Percentiles rank a stretch among this genome's conserved stretches.
Evolutionary conservation across 345 rosid genomes (phyloP).

Genomic region (Gossypium bickii): DNA sequence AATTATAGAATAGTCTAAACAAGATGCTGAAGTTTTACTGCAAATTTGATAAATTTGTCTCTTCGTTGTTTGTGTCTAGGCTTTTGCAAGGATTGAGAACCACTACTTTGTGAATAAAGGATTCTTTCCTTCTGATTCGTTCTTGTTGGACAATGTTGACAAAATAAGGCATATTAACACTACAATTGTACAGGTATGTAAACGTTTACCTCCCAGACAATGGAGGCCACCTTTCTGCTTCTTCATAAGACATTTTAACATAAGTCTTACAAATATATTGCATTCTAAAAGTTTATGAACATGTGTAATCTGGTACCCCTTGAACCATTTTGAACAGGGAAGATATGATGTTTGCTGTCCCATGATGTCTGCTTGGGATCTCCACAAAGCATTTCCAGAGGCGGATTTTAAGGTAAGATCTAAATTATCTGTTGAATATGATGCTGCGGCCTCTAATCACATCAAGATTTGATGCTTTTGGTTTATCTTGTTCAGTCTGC

Average conservation of each 20-base stretch:
- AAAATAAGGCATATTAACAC: constrained; percentile 82
- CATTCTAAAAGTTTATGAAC: neutral
- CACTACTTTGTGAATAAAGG: constrained; percentile 88
- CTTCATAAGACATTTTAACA: neutral
- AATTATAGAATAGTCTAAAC: neutral
- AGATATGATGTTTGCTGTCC: constrained; percentile 93
- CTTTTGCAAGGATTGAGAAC: constrained; percentile 97
- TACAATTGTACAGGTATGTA: constrained; percentile 73
- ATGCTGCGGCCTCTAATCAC: neutral
- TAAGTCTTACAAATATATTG: neutral
- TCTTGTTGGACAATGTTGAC: constrained; percentile 75
- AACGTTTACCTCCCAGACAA: neutral
- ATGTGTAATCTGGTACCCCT: neutral
- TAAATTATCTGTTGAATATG: neutral
- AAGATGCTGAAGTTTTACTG: neutral
- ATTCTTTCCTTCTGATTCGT: constrained; percentile 72
- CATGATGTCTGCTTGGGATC: constrained; percentile 99
- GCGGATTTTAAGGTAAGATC: constrained; percentile 72
- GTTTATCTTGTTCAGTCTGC: neutral
- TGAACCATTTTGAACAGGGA: constrained; percentile 55
- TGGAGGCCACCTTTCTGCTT: neutral
- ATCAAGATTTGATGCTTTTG: neutral
- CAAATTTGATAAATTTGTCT: neutral
- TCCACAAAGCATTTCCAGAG: constrained; percentile 94
- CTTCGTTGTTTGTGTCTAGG: constrained; percentile 41